Percentiles rank a stretch among this genome's conserved stretches.
These are phyloP conservation scores for Globisporangium perplexum DNA, from an alignment of 352 stramenopile species.

Conservation along the genomic window DNA sequence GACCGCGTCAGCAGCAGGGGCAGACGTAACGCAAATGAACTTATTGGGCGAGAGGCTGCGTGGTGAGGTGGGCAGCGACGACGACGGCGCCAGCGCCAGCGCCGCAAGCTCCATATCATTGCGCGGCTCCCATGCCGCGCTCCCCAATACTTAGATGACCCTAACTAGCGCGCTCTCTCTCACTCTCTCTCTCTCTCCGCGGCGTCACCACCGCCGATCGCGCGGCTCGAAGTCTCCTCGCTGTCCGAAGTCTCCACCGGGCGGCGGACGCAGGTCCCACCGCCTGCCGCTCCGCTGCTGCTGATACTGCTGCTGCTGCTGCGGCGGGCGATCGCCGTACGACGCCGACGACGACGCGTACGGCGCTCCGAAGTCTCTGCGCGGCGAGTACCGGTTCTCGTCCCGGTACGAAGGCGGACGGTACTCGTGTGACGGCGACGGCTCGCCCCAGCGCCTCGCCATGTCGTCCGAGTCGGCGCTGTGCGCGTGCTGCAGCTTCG, in stretches of 20 bases:
- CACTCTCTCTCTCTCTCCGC: background rate
- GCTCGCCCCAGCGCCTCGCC: slow-evolving; percentile 11
- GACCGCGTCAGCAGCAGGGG: no score
- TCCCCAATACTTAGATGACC: background rate
- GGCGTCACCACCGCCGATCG: slow-evolving; percentile 7
- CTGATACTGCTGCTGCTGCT: background rate
- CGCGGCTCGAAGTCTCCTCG: slow-evolving; percentile 2
- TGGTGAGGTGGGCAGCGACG: no score
- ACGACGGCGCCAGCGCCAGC: no score
- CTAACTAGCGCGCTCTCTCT: no score
- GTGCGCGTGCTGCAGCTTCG: slow-evolving; percentile 59
- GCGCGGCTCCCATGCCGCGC: no score
- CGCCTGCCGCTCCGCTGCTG: slow-evolving; percentile 2
- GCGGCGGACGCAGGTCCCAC: slow-evolving; percentile 8
- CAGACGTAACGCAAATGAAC: no score
- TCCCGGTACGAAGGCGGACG: background rate
- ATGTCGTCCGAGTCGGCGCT: slow-evolving; percentile 37
- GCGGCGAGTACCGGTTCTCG: background rate
- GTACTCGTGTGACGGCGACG: slow-evolving; percentile 21
- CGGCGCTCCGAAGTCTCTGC: slow-evolving; percentile 8
- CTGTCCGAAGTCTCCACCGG: background rate
- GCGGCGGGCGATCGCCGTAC: background rate
- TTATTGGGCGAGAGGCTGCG: no score
- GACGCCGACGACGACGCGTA: background rate
- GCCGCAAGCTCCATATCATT: no score